Base-by-base conservation (phyloP, 2,329 filamentous ascomycete genomes). In the Lasiodiplodia hormozganensis region DNA sequence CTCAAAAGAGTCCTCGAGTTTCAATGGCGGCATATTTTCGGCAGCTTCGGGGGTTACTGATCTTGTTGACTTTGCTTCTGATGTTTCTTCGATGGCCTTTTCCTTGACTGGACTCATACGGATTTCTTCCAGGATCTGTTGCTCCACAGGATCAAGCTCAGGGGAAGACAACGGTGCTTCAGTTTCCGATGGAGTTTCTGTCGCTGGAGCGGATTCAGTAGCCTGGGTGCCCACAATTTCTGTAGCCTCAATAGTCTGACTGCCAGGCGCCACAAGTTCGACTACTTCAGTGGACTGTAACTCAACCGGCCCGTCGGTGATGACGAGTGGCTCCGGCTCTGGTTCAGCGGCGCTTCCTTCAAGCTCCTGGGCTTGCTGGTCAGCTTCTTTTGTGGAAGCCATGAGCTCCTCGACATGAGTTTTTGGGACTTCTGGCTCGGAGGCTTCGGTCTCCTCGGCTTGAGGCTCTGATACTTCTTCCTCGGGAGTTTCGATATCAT, bases 1-100 rank as follows among this genome's bases (percentile, higher is more conserved):
- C 66, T 82, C 81, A 36, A 86, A 82, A 2, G 84, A 83, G 69
- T 84, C 80, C 70, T 85, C 82, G 34, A 79, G 73, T 8, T 76
- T 76, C 72, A 79, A 78, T 11, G 77, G 76, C 25, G 74, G 74
- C 65, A 72, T 76, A 14, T 74, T 72, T 1, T 73, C 72, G 52
- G 72, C 70, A 52, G 28, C 23, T 7, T 52, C 43, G 16, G 43
- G 43, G 18, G 65, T 28, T 21, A 18, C 5, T 11, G 65, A 28
- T 21, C 11, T 21, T 11, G 34, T 43, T 21, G 49, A 53, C 3
- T 65, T 10, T 38, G 34, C 60, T 68, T 5, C 71, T 71, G 16
- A 71, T 67, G 25, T 72, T 76, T 52, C 73, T 21, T 40, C 43
- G 14, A 18, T 11, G 6, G 11, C 34, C 18, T 21, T 47, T 23